Evolutionary conservation across 495 filamentous ascomycete species (phyloP).

Genomic region (Neurospora tetraspora): DNA sequence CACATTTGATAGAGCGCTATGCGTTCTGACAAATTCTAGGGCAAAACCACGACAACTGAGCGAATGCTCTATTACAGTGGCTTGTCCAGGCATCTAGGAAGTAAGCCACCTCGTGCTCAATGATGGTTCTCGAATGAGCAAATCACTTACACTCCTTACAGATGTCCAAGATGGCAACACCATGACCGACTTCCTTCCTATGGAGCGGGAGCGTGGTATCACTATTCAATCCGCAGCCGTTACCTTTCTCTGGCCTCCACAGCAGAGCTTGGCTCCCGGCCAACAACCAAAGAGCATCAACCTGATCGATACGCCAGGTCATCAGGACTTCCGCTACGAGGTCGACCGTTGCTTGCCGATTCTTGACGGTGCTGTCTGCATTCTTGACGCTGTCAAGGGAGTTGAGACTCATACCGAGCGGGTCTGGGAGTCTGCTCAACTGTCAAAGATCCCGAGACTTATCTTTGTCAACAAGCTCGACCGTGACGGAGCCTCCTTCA

Average conservation of each 20-base stretch:
- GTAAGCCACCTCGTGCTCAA: constrained; percentile 32
- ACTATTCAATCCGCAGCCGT: constrained; percentile 98
- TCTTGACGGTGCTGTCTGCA: constrained; percentile 90
- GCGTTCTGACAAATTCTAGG: constrained; percentile 34
- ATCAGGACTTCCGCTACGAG: constrained; percentile 98
- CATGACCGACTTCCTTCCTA: constrained; percentile 93
- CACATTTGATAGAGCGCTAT: constrained; percentile 1
- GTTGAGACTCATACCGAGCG: constrained; percentile 98
- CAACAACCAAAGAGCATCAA: constrained; percentile 55
- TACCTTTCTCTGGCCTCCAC: constrained; percentile 72
- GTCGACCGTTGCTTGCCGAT: constrained; percentile 88
- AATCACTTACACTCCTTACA: constrained; percentile 18
- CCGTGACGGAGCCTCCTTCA: constrained; percentile 86
- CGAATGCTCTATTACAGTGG: constrained; percentile 98
- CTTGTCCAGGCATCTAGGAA: constrained; percentile 73
- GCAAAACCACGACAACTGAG: constrained; percentile 98
- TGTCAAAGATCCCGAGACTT: constrained; percentile 75
- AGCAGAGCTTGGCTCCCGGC: constrained; percentile 20
- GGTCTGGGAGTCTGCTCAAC: constrained; percentile 85
- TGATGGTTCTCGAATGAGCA: not conserved
- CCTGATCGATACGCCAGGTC: constrained; percentile 93
- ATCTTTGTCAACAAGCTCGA: constrained; percentile 96
- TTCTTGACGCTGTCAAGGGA: constrained; percentile 92
- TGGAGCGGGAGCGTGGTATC: constrained; percentile 87
- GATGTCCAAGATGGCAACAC: constrained; percentile 97